Percentiles rank a stretch among this genome's conserved stretches.
phyloP scores from a whole-genome alignment of 164 flowering plant species.

The Stephania cephalantha region DNA sequence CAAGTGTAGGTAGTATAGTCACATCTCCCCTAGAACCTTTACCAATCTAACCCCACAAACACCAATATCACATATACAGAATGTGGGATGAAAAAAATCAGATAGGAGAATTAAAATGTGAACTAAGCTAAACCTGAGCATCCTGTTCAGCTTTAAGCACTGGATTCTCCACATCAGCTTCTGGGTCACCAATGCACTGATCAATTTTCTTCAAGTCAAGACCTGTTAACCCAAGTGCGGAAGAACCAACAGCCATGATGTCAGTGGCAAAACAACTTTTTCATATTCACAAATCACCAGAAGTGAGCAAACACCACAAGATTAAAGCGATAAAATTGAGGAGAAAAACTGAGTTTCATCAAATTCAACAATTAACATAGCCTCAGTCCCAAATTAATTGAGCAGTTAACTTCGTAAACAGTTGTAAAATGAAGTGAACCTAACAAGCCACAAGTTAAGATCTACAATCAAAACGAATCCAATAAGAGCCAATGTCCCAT shows the following conservation, averaged over 20 bases:
- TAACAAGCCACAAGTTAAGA: neutral
- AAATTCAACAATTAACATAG: neutral
- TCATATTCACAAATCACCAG: neutral
- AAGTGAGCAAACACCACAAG: neutral
- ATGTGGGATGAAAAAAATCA: neutral
- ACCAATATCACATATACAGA: neutral
- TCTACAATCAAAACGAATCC: too few species aligned
- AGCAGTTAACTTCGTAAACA: neutral
- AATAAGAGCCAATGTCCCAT: too few species aligned
- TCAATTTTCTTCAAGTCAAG: constrained; percentile 61
- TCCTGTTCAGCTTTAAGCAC: constrained; percentile 85
- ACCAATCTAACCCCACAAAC: constrained; percentile 52
- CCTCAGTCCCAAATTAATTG: too few species aligned
- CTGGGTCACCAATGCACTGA: constrained; percentile 72
- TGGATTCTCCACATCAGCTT: constrained; percentile 72
- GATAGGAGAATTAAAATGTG: neutral
- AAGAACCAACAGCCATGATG: neutral
- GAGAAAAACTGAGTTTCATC: neutral
- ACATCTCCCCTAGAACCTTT: constrained; percentile 92
- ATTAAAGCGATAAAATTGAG: neutral
- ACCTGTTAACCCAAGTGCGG: constrained; percentile 30
- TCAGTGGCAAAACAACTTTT: neutral
- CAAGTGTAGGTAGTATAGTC: constrained; percentile 94
- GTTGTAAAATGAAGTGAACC: neutral
- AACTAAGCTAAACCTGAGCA: constrained; percentile 79